Base-by-base conservation (phyloP, 164 flowering plant species). In the Magnolia sinica region DNA sequence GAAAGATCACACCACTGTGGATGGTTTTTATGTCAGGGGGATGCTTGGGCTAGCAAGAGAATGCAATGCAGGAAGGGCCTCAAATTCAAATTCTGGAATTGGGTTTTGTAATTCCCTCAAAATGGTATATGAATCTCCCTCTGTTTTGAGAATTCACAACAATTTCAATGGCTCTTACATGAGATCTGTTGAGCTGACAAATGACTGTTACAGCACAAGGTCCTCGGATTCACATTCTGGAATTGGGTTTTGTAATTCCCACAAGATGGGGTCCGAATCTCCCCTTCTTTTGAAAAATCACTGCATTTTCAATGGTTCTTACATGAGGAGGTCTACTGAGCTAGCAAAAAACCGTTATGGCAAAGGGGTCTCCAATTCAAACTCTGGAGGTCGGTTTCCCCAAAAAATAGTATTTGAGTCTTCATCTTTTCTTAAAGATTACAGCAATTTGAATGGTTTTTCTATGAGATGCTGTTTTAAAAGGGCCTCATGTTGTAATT, bases 41-140 rank as follows among this genome's bases (percentile, higher is more conserved):
- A 37, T 37, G 4, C 45, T 37, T 37, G 45, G 45, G 0, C 45
- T 37, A 5, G 45, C 45, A 5, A 37, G 45, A 37, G 45, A 37
- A 37, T 3, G 45, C 45, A 37, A 49, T 66, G 0, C 79, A 9
- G 72, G 73, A 73, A 16, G 71, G 20, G 50, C 52, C 37, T 61
- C 45, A 29, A 64, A 67, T 61, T 59, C 70, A 18, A 78, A 59
- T 70, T 78, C 70, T 68, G 51, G 31, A 49, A 76, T 69, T 73
- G 84, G 87, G 83, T 85, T 79, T 77, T 83, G 76, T 77, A 27
- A 14, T 2, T 68, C 71, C 50, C 16, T 37, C 71, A 16, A 16
- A 68, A 37, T 19, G 50, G 49, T 68, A 8, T 68, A 8, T 68
- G 71, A 8, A 68, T 68, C 50, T 13, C 19, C 14, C 22, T 68